Conservation (phyloP, 2,329 filamentous ascomycete genomes). For the Scolecobasidium constrictum region DNA sequence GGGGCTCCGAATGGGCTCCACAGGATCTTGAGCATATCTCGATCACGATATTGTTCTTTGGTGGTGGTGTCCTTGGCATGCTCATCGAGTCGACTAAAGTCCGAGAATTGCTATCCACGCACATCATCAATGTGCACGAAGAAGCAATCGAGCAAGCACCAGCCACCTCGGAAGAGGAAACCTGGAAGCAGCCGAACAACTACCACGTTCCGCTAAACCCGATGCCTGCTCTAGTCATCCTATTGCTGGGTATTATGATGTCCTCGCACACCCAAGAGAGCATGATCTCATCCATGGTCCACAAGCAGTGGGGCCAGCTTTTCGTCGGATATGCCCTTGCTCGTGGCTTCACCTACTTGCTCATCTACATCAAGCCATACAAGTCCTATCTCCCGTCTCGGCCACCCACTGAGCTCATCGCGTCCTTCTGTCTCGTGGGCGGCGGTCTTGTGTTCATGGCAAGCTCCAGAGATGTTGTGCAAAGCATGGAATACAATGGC, state of each 20-base stretch:
- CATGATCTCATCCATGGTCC: conserved; percentile 82
- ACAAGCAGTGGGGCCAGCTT: conserved; percentile 86
- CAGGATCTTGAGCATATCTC: conserved; percentile 85
- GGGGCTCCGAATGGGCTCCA: conserved; percentile 60
- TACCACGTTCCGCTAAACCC: conserved; percentile 77
- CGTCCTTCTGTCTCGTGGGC: conserved; percentile 74
- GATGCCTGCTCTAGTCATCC: conserved; percentile 74
- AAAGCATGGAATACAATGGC: conserved; percentile 55
- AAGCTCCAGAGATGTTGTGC: conserved; percentile 49
- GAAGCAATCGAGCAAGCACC: conserved; percentile 18
- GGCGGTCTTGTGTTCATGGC: conserved; percentile 90
- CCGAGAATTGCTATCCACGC: conserved; percentile 51
- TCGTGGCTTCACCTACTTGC: conserved; percentile 66
- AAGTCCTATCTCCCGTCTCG: conserved; percentile 69
- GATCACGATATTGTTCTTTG: conserved; percentile 88
- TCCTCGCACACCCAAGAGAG: conserved; percentile 75
- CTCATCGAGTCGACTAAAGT: conserved; percentile 62
- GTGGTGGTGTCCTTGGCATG: conserved; percentile 80
- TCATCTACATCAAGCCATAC: conserved; percentile 71
- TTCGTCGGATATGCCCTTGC: conserved; percentile 72
- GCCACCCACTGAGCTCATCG: conserved; percentile 81
- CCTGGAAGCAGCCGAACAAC: conserved; percentile 48
- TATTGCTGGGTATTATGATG: conserved; percentile 91
- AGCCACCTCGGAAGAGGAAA: background rate
- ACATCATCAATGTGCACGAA: conserved; percentile 29